phyloP scores from a whole-genome alignment of 2,329 filamentous ascomycete genomes.

The Conoideocrella luteorostrata region DNA sequence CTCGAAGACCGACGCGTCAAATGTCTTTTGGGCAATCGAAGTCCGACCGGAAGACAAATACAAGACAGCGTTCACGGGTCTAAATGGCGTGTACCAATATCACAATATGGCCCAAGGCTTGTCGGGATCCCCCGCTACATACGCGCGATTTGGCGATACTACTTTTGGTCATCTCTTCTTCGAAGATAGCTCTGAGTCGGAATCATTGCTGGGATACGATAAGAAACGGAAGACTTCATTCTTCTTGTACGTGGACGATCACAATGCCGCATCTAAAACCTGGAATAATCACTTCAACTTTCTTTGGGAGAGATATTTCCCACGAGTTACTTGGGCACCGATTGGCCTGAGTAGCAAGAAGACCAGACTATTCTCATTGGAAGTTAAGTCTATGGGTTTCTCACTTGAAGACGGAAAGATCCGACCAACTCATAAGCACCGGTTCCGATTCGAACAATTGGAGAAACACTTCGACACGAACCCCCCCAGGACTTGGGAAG shows the following conservation, averaged over 20 bases:
- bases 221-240: no score
- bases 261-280: neutral
- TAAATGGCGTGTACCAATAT: no score
- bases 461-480: neutral
- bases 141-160: neutral
- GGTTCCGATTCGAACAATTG: neutral
- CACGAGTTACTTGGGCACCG: neutral
- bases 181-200: neutral
- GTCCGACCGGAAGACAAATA: no score
- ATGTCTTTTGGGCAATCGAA: no score
- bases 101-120: neutral
- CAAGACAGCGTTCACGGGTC: no score
- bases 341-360: neutral
- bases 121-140: neutral
- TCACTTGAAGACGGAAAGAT: neutral
- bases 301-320: neutral
- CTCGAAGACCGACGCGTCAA: no score
- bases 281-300: neutral
- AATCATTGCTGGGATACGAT: neutral
- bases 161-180: neutral
- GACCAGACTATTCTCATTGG: neutral
- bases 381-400: neutral
- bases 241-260: no score
- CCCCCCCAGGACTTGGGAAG: neutral
- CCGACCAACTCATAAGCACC: neutral